Conservation (phyloP, 345 rosid species). For the Rhodamnia rubescens region DNA sequence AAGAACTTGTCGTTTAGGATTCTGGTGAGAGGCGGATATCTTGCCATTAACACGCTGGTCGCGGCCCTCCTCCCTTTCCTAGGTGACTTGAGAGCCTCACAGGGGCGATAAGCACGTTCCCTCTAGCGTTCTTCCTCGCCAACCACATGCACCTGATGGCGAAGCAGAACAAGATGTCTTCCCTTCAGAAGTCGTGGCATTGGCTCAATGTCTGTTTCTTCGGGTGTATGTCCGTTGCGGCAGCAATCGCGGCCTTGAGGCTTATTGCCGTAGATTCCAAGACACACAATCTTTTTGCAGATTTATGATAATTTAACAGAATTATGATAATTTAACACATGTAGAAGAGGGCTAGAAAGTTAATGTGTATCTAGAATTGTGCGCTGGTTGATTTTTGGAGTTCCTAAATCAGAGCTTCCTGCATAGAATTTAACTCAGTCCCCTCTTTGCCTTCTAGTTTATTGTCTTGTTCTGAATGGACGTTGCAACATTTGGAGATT, state of each 20-base stretch:
- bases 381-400: too few relatives aligned
- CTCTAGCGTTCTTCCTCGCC: slow-evolving; percentile 84
- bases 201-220: slow-evolving; percentile 74
- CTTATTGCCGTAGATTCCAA: too few relatives aligned
- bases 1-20: too few relatives aligned
- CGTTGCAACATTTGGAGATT: not conserved
- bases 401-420: not conserved
- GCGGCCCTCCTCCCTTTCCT: slow-evolving; percentile 83
- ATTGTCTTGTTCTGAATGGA: too few relatives aligned
- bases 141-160: slow-evolving; percentile 79
- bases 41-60: slow-evolving; percentile 63
- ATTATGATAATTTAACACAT: too few relatives aligned
- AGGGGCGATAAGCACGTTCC: slow-evolving; percentile 83
- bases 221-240: slow-evolving; percentile 50
- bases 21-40: too few relatives aligned
- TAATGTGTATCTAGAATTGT: too few relatives aligned
- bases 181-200: slow-evolving; percentile 61
- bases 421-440: not conserved
- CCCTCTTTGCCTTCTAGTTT: not conserved
- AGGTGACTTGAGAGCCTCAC: slow-evolving; percentile 84
- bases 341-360: too few relatives aligned
- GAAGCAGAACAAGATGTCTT: slow-evolving; percentile 30
- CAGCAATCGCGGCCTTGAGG: slow-evolving; percentile 59
- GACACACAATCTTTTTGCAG: too few relatives aligned
- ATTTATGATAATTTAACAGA: too few relatives aligned